phyloP scores from a whole-genome alignment of 352 stramenopile genomes.

The Pythium monospermum region DNA sequence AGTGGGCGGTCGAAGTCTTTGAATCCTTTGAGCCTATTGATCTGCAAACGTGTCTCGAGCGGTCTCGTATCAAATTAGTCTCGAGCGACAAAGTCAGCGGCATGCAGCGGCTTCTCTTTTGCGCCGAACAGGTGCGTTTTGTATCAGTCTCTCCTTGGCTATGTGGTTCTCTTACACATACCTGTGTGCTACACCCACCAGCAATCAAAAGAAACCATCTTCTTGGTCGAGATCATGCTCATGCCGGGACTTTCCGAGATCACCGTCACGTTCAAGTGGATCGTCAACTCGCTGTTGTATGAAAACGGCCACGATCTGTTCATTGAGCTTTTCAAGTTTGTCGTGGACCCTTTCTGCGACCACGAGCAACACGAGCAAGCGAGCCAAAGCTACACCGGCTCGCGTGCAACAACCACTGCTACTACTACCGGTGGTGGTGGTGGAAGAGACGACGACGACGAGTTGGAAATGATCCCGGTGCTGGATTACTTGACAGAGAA shows the following conservation, averaged over 20 bases:
- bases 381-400: conserved; percentile 2
- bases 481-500: conserved; percentile 62
- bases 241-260: conserved; percentile 75
- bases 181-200: conserved; percentile 21
- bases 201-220: conserved; percentile 74
- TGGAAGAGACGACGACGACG: conserved; percentile 26
- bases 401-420: conserved; percentile 14
- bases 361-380: not conserved
- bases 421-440: no score
- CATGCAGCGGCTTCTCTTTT: conserved; percentile 75
- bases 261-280: conserved; percentile 85
- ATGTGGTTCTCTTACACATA: not conserved
- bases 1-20: conserved; percentile 63
- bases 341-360: conserved; percentile 55
- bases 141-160: not conserved
- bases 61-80: conserved; percentile 54
- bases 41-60: conserved; percentile 57
- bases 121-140: conserved; percentile 65
- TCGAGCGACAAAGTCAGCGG: conserved; percentile 74
- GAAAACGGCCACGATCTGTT: conserved; percentile 80
- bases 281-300: conserved; percentile 83
- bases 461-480: conserved; percentile 52
- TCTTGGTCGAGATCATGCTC: conserved; percentile 73
- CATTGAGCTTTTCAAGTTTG: conserved; percentile 77
- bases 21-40: conserved; percentile 49